Evolutionary conservation across 192 early-diverging fungal species (phyloP).

Genomic region (Diversispora epigaea): DNA sequence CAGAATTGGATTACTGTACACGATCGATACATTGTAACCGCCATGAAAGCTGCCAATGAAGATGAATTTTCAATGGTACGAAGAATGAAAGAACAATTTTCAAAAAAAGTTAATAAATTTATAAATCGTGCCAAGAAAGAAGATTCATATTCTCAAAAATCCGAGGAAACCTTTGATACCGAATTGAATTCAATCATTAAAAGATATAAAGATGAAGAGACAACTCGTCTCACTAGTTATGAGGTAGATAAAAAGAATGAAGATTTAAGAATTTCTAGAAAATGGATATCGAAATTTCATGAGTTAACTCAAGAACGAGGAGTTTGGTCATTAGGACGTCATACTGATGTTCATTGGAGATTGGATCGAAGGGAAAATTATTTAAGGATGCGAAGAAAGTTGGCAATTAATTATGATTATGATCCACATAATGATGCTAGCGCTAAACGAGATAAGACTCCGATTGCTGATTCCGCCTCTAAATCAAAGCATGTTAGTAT

Average conservation of each 20-base stretch:
- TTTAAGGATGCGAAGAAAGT: slow-evolving; percentile 28
- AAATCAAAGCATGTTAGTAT: slow-evolving; percentile 16
- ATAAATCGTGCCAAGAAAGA: slow-evolving; percentile 7
- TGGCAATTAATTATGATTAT: slow-evolving; percentile 33
- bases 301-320: slow-evolving; percentile 33
- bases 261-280: slow-evolving; percentile 3
- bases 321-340: slow-evolving; percentile 12
- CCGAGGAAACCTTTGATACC: slow-evolving; percentile 10
- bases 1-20: slow-evolving; percentile 29
- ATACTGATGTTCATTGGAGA: slow-evolving; percentile 31
- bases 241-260: slow-evolving; percentile 34
- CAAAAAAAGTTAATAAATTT: slow-evolving; percentile 18
- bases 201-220: slow-evolving; percentile 20
- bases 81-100: slow-evolving; percentile 4
- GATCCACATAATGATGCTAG: slow-evolving; percentile 31
- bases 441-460: slow-evolving; percentile 31
- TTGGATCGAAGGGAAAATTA: slow-evolving; percentile 30
- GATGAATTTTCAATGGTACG: slow-evolving; percentile 22
- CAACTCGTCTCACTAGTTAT: neutral
- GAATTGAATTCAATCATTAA: slow-evolving; percentile 14
- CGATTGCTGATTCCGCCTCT: neutral
- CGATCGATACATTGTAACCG: slow-evolving; percentile 15
- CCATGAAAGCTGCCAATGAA: slow-evolving; percentile 29
- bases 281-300: slow-evolving; percentile 32
- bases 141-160: neutral